Evolutionary conservation across 2,329 filamentous ascomycete genomes (phyloP).

Genomic region (Amauroascus niger): DNA sequence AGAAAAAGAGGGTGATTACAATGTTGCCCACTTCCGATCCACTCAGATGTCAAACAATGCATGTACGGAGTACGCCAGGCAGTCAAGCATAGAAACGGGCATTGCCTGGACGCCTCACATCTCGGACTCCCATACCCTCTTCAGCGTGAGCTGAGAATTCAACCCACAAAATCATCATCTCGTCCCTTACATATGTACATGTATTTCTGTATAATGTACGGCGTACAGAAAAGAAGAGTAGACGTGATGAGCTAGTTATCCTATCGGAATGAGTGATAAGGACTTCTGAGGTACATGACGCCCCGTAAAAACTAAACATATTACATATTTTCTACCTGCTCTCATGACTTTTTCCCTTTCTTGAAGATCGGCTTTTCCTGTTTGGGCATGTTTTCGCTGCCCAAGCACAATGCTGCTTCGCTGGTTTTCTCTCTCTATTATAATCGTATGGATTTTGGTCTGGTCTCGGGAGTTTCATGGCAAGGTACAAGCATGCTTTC

Average conservation of each 20-base stretch:
- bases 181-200: slow-evolving; percentile 11
- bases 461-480: background rate
- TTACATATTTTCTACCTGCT: background rate
- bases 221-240: background rate
- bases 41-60: slow-evolving; percentile 8
- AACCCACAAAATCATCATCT: too few relatives aligned
- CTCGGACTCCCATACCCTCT: slow-evolving; percentile 12
- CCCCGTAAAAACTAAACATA: background rate
- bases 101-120: slow-evolving; percentile 18
- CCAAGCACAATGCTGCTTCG: slow-evolving; percentile 6
- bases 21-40: background rate
- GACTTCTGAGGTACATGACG: slow-evolving; percentile 2
- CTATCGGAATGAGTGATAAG: background rate
- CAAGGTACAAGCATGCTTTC: background rate
- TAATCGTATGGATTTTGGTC: background rate
- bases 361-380: slow-evolving; percentile 7
- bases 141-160: background rate
- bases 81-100: background rate
- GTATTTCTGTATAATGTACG: slow-evolving; percentile 1
- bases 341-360: too few relatives aligned
- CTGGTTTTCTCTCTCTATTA: background rate
- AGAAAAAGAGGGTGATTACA: background rate
- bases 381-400: slow-evolving; percentile 5
- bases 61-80: slow-evolving; percentile 9
- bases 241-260: background rate